phyloP scores from a whole-genome alignment of 768 basidiomycete genomes.

The Hemileccinum rubropunctum region DNA sequence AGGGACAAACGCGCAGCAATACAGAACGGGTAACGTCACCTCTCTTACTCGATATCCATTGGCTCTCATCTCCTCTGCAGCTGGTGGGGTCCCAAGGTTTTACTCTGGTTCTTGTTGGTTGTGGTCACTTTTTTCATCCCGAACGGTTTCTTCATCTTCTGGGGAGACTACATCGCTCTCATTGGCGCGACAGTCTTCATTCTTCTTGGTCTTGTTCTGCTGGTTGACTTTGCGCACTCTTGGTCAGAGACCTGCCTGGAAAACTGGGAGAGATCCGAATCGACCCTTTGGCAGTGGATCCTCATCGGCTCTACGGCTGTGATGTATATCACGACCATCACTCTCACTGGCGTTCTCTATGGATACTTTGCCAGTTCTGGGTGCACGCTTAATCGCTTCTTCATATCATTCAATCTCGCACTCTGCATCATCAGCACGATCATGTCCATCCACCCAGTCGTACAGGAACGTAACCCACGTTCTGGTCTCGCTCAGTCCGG shows the following conservation, averaged over 20 bases:
- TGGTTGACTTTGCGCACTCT: constrained; percentile 97
- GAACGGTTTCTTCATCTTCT: constrained; percentile 97
- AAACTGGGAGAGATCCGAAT: constrained; percentile 87
- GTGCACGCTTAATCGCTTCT: constrained; percentile 93
- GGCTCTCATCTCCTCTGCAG: constrained; percentile 43
- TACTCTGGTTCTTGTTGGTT: constrained; percentile 83
- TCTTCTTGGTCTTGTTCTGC: constrained; percentile 92
- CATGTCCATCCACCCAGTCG: constrained; percentile 75
- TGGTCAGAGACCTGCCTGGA: constrained; percentile 98
- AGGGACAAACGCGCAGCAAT: constrained; percentile 90
- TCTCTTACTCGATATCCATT: constrained; percentile 2
- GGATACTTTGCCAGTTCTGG: constrained; percentile 86
- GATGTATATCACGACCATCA: constrained; percentile 82
- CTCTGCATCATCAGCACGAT: constrained; percentile 78
- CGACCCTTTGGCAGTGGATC: constrained; percentile 94
- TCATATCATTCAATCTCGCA: constrained; percentile 92
- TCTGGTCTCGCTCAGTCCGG: constrained; percentile 93
- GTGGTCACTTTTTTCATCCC: constrained; percentile 91
- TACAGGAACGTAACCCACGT: constrained; percentile 91
- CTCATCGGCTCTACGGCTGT: constrained; percentile 89
- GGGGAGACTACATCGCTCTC: constrained; percentile 90
- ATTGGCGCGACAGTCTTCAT: constrained; percentile 95
- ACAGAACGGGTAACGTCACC: constrained; percentile 80
- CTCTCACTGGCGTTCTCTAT: constrained; percentile 86
- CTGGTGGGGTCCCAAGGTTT: constrained; percentile 98